These are phyloP conservation scores for Phytophthora fragariae DNA, from an alignment of 352 stramenopile species.

Conservation along the genomic window DNA sequence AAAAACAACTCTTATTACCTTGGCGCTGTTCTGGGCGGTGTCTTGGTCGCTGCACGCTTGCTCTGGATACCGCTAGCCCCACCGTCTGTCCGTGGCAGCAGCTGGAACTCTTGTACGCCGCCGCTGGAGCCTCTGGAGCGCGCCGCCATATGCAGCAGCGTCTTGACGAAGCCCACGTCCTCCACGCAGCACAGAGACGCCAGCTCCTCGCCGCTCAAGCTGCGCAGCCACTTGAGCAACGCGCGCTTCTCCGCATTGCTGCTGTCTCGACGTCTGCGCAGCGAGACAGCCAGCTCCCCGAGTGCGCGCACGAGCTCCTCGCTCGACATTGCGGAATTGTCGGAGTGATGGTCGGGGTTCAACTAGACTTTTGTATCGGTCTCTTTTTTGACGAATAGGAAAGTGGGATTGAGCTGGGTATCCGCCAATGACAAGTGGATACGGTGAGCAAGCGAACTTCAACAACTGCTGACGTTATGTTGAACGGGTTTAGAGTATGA, in stretches of 20 bases:
- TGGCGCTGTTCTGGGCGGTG: slow-evolving; percentile 9
- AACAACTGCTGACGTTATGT: background rate
- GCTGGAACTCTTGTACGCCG: slow-evolving; percentile 60
- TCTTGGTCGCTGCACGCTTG: slow-evolving; percentile 23
- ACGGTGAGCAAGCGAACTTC: background rate
- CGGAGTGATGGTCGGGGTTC: slow-evolving; percentile 26
- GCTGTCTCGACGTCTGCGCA: slow-evolving; percentile 28
- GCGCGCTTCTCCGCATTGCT: slow-evolving; percentile 41
- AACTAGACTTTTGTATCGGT: slow-evolving; percentile 19
- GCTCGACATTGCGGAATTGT: slow-evolving; percentile 26
- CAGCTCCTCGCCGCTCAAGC: slow-evolving; percentile 51
- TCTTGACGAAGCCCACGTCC: slow-evolving; percentile 82
- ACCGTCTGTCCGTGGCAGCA: slow-evolving; percentile 36
- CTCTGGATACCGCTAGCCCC: background rate
- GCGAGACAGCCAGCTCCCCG: slow-evolving; percentile 62
- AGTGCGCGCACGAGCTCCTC: slow-evolving; percentile 60
- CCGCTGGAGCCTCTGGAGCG: slow-evolving; percentile 17
- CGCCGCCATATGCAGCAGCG: slow-evolving; percentile 72
- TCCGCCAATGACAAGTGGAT: slow-evolving; percentile 19
- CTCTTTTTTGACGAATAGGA: slow-evolving; percentile 25
- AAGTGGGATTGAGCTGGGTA: background rate
- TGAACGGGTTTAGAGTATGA: slow-evolving; percentile 19
- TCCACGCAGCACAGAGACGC: slow-evolving; percentile 70
- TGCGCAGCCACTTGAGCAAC: slow-evolving; percentile 62
- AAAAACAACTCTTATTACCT: slow-evolving; percentile 23